phyloP scores from a whole-genome alignment of 176 grass and related monocot species.

The Coix lacrymajobi region DNA sequence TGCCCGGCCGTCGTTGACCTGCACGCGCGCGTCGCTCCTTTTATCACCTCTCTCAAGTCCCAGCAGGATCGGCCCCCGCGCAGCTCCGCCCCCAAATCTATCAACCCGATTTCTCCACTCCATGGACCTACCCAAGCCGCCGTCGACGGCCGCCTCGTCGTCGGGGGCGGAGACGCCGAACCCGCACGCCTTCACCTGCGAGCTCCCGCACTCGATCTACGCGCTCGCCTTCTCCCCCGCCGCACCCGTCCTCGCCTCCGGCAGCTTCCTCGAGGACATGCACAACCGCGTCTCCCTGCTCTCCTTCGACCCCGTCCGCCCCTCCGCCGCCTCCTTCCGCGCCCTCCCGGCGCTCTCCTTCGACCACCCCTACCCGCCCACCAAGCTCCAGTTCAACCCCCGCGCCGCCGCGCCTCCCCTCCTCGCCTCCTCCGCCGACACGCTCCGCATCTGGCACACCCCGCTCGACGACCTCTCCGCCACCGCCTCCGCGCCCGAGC shows the following conservation, averaged over 20 bases:
- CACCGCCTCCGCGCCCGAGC: conserved; percentile 34
- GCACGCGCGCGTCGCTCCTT: background rate
- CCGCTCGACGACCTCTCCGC: conserved; percentile 46
- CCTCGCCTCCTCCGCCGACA: conserved; percentile 79
- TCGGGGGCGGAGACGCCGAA: conserved; percentile 30
- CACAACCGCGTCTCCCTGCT: conserved; percentile 81
- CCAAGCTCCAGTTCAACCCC: conserved; percentile 94
- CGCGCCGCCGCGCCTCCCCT: conserved; percentile 28
- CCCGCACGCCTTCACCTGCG: conserved; percentile 75
- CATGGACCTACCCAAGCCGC: conserved; percentile 43
- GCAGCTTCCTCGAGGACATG: conserved; percentile 81
- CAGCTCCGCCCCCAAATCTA: conserved; percentile 10
- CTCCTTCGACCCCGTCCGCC: conserved; percentile 61
- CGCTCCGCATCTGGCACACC: conserved; percentile 69
- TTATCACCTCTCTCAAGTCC: background rate
- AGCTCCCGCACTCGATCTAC: conserved; percentile 86
- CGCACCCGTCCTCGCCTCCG: conserved; percentile 60
- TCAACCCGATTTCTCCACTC: background rate
- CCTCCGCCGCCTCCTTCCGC: conserved; percentile 58
- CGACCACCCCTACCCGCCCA: conserved; percentile 85
- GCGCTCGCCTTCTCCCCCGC: conserved; percentile 77
- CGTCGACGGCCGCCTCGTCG: conserved; percentile 26
- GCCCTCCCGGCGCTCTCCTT: conserved; percentile 74
- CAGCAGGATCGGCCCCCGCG: background rate
- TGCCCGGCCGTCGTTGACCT: conserved; percentile 13